Evolutionary conservation across 176 grass and related monocot genomes (phyloP).

Genomic region (Echinochloa phyllopogon): DNA sequence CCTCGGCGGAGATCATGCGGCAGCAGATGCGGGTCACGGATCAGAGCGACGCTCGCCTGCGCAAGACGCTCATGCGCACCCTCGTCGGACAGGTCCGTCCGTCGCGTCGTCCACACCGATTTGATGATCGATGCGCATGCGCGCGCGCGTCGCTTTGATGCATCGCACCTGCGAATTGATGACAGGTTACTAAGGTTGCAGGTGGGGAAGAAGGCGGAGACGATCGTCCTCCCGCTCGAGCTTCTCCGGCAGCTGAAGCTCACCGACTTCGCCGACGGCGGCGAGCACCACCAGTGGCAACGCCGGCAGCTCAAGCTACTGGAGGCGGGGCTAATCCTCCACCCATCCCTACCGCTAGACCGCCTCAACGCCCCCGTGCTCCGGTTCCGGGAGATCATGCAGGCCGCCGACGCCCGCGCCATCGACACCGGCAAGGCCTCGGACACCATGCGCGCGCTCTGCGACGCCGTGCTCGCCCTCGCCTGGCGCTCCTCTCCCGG

Average conservation of each 20-base stretch:
- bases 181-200: slow-evolving; percentile 20
- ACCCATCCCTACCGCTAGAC: slow-evolving; percentile 62
- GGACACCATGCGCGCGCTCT: slow-evolving; percentile 66
- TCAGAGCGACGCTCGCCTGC: slow-evolving; percentile 70
- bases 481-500: slow-evolving; percentile 51
- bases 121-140: background rate
- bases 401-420: slow-evolving; percentile 47
- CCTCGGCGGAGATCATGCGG: slow-evolving; percentile 94
- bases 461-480: slow-evolving; percentile 61
- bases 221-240: slow-evolving; percentile 86
- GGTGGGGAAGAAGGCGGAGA: slow-evolving; percentile 65
- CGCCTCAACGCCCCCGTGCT: slow-evolving; percentile 42
- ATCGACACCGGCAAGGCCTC: slow-evolving; percentile 89
- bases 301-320: slow-evolving; percentile 81
- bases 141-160: background rate
- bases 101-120: background rate
- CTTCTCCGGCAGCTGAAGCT: slow-evolving; percentile 89
- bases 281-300: slow-evolving; percentile 91
- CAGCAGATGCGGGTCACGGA: slow-evolving; percentile 87
- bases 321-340: slow-evolving; percentile 63
- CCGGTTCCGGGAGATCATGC: slow-evolving; percentile 57
- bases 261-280: slow-evolving; percentile 65
- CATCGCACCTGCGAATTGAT: background rate
- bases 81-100: slow-evolving; percentile 86
- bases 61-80: slow-evolving; percentile 91